Evolutionary conservation across 768 basidiomycete species (phyloP), one percentile per base, ranked within the genome.

Genomic region (Lyophyllum atratum): DNA sequence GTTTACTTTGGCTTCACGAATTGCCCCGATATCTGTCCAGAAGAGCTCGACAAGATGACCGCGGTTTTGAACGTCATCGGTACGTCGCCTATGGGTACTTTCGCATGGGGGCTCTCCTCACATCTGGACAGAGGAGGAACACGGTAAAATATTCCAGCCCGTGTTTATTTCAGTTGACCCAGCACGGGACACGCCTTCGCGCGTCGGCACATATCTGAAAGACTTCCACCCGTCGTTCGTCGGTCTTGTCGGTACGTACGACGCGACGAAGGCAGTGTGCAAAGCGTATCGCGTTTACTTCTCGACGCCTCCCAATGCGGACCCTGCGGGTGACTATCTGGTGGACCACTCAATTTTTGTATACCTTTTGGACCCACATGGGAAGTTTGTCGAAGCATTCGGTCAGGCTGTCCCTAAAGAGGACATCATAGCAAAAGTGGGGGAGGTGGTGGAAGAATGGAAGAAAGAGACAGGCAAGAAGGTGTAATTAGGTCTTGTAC

Each of bases 1-100:
- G 81, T 92, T 45, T 93, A 98, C 76, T 99, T 99, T 73, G 97
- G 97, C n/a, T 99, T 98, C 78, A 95, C 96, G 28, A 96, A 99
- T 72, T 99, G 97, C 73, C 96, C 97, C 6, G 97, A 99, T 72
- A 98, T 99, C 52, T 99, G 97, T 68, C 97, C 97, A 1, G 92
- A 95, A 53, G 96, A 98, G 74, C 80, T 99, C 26, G 97, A 99
- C 77, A 98, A 98, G 78, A 85, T 98, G 76, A 86, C 90, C 12
- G 79, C 74, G 0, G 86, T 95, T 17, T 78, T 98, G 42, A 80
- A 89, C 29, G 72, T 78, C 47, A 76, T 93, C 52, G 88, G 94
- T 93, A 61, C 59, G 90, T 56, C 34, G 25, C 46, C n/a, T 11
- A n/a, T 14, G 9, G 52, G 11, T 33, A 10, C 26, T 21, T 21